These are phyloP conservation scores for Taxillus chinensis DNA, from an alignment of 164 flowering plant species.

Conservation along the genomic window DNA sequence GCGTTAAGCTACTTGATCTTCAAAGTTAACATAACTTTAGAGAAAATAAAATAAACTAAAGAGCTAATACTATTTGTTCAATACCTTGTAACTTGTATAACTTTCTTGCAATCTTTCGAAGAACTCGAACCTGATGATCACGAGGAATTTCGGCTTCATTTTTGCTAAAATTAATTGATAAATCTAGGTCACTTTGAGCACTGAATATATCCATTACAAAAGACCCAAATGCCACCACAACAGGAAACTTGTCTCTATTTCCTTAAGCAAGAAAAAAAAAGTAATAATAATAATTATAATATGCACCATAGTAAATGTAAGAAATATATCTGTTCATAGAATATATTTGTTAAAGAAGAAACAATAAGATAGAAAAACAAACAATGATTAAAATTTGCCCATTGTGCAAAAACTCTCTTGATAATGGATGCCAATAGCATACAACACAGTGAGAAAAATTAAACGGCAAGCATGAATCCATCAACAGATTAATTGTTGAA, in stretches of 20 bases:
- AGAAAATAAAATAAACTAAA: background rate
- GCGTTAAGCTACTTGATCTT: background rate
- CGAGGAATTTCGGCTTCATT: conserved; percentile 25
- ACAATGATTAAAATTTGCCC: too few species aligned
- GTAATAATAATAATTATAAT: background rate
- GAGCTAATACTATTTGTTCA: background rate
- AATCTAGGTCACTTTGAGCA: conserved; percentile 53
- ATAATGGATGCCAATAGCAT: too few species aligned
- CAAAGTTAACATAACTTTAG: background rate
- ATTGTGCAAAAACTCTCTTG: too few species aligned
- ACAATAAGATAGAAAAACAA: too few species aligned
- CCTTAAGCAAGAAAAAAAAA: conserved; percentile 25
- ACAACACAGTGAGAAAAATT: too few species aligned
- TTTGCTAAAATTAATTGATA: conserved; percentile 48
- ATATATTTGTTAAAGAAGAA: too few species aligned
- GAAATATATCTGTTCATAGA: too few species aligned
- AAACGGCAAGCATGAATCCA: too few species aligned
- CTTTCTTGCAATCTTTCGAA: conserved; percentile 37
- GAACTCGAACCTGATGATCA: conserved; percentile 34
- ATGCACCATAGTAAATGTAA: background rate
- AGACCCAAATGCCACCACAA: conserved; percentile 65
- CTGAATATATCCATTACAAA: conserved; percentile 61
- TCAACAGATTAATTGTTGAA: too few species aligned
- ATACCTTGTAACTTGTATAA: conserved; percentile 46
- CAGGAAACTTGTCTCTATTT: conserved; percentile 27